Conservation (phyloP, 257 asterid species). For the Lavandula angustifolia region DNA sequence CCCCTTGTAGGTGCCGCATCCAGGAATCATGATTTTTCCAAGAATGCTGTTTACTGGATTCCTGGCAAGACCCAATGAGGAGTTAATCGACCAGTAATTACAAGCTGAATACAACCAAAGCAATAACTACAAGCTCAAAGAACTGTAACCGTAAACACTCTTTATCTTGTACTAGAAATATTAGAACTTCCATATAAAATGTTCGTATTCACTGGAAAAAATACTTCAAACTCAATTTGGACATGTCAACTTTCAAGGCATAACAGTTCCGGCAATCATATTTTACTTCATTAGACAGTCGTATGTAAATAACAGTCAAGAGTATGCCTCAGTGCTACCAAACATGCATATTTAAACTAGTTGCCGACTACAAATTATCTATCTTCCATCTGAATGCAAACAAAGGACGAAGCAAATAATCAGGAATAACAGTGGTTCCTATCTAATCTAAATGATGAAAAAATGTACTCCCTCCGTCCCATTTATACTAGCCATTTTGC, state of each 20-base stretch:
- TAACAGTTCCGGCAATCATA: neutral
- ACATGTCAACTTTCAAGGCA: neutral
- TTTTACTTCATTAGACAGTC: neutral
- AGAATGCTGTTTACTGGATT: slow-evolving; percentile 14
- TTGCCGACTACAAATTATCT: neutral
- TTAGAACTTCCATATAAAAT: neutral
- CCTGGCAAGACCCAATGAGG: slow-evolving; percentile 30
- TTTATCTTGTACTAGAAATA: neutral
- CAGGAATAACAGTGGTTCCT: neutral
- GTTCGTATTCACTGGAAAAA: neutral
- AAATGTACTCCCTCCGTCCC: no score
- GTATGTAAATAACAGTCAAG: neutral
- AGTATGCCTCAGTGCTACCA: slow-evolving; percentile 6
- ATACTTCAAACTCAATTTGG: neutral
- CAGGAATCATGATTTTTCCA: slow-evolving; percentile 55
- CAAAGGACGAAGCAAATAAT: slow-evolving; percentile 1
- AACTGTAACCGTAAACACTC: neutral
- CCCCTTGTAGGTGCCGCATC: slow-evolving; percentile 48
- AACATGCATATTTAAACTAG: slow-evolving; percentile 13
- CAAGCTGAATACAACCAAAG: neutral
- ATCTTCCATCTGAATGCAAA: neutral
- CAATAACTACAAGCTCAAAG: slow-evolving; percentile 6
- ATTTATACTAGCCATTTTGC: no score
- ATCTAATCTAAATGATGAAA: slow-evolving; percentile 11
- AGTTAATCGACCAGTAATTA: slow-evolving; percentile 24